Conservation (phyloP, 2,329 filamentous ascomycete genomes). For the Hymenoscyphus linearis region DNA sequence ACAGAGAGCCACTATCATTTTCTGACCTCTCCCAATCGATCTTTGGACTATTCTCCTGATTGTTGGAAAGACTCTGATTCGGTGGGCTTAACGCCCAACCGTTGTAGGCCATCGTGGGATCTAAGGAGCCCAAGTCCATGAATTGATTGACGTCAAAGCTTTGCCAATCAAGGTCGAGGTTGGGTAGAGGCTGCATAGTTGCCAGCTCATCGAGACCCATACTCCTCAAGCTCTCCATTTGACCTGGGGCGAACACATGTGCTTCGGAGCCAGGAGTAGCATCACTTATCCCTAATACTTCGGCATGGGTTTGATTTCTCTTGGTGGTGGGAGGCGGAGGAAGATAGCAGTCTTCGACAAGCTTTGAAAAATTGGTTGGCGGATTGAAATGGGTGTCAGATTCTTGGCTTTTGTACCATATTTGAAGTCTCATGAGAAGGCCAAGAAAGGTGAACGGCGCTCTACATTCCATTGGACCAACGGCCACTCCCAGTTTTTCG, state of each 20-base stretch:
- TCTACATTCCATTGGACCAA: slow-evolving; percentile 55
- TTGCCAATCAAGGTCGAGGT: slow-evolving; percentile 9
- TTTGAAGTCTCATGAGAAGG: slow-evolving; percentile 59
- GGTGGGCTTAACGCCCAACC: neutral
- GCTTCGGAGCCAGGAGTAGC: neutral
- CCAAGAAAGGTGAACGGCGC: slow-evolving; percentile 64
- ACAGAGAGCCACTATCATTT: neutral
- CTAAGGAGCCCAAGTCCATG: neutral
- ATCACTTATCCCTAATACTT: neutral
- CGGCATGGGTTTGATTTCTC: neutral
- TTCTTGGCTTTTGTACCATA: slow-evolving; percentile 53
- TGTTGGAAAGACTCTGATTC: neutral
- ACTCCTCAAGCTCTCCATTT: neutral
- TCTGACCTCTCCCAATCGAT: neutral
- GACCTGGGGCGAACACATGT: neutral
- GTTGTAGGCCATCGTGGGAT: neutral
- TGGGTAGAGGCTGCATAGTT: slow-evolving; percentile 7
- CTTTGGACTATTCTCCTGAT: neutral
- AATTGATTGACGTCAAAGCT: slow-evolving; percentile 5
- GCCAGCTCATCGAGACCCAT: slow-evolving; percentile 10
- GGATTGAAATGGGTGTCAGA: slow-evolving; percentile 29
- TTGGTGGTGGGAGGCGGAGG: slow-evolving; percentile 33
- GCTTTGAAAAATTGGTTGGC: slow-evolving; percentile 6
- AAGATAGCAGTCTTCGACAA: slow-evolving; percentile 15
- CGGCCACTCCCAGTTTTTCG: slow-evolving; percentile 57